Evolutionary conservation across 768 basidiomycete genomes (phyloP).

Genomic region (Dioszegia crocea): DNA sequence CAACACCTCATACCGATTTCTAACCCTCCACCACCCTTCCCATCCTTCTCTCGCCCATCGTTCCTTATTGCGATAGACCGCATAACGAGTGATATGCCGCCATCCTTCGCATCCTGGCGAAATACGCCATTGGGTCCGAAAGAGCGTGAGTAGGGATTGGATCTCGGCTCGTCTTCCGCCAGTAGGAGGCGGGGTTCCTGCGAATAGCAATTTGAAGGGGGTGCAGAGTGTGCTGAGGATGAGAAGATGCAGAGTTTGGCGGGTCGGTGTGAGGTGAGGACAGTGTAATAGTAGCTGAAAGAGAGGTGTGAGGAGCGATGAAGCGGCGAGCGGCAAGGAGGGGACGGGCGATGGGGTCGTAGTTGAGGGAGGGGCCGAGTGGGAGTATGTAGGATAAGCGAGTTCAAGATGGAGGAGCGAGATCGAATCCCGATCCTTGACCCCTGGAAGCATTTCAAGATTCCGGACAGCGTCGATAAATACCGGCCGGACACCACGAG

Average conservation of each 20-base stretch:
- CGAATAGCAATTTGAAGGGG: no score
- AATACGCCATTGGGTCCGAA: not conserved
- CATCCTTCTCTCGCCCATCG: not conserved
- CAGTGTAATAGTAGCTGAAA: not conserved
- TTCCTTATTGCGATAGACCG: not conserved
- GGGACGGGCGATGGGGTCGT: not conserved
- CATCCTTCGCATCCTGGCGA: not conserved
- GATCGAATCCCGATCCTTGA: not conserved
- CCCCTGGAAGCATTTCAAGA: not conserved
- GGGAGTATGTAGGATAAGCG: not conserved
- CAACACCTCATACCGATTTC: not conserved
- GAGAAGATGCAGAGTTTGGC: conserved; percentile 13
- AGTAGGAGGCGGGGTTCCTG: not conserved
- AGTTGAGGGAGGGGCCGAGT: not conserved
- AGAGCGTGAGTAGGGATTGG: not conserved
- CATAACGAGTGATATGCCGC: conserved; percentile 5
- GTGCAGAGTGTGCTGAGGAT: not conserved
- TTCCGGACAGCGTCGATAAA: not conserved
- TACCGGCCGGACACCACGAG: not conserved
- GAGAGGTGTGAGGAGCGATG: not conserved
- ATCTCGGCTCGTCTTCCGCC: not conserved
- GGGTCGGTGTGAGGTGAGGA: conserved; percentile 7
- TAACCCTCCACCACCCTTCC: conserved; percentile 5
- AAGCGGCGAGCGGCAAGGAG: not conserved
- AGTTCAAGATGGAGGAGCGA: conserved; percentile 10